Conservation (phyloP, 495 filamentous ascomycete species). For the Penicillium atrosanguineum region DNA sequence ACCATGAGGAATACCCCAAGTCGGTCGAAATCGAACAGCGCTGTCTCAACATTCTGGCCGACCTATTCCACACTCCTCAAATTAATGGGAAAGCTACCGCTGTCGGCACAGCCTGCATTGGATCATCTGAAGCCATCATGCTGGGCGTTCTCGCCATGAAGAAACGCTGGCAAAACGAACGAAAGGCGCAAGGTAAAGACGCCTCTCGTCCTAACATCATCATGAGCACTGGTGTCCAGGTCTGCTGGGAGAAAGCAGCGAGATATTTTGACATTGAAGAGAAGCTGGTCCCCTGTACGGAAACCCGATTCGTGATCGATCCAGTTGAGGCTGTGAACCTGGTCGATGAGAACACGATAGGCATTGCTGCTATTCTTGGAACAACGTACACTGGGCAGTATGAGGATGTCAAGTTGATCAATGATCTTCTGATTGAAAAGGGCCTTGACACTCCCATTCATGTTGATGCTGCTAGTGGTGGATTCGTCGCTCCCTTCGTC, state of each 20-base stretch:
- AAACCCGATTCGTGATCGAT: conserved; percentile 79
- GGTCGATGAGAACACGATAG: conserved; percentile 90
- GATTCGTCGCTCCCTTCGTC: conserved; percentile 88
- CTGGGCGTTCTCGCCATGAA: conserved; percentile 87
- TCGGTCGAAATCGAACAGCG: conserved; percentile 84
- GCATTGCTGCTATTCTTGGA: conserved; percentile 80
- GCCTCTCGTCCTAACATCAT: conserved; percentile 73
- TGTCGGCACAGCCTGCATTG: conserved; percentile 82
- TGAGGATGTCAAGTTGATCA: conserved; percentile 82
- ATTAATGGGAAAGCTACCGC: conserved; percentile 46
- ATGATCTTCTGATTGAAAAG: conserved; percentile 67
- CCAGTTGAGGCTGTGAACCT: conserved; percentile 72
- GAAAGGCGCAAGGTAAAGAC: conserved; percentile 68
- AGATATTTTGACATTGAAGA: conserved; percentile 89
- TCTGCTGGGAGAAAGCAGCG: conserved; percentile 91
- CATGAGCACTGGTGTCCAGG: conserved; percentile 88
- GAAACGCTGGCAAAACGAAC: conserved; percentile 81
- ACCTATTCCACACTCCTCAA: conserved; percentile 72
- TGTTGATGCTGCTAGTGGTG: conserved; percentile 84
- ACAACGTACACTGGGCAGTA: conserved; percentile 92
- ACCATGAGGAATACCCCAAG: conserved; percentile 87
- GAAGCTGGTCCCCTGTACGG: conserved; percentile 77
- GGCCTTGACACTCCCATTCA: conserved; percentile 77
- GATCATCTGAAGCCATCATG: conserved; percentile 87
- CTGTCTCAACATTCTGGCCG: conserved; percentile 84